phyloP scores from a whole-genome alignment of 2,329 filamentous ascomycete genomes.

The Ophiosphaerella herpotricha region DNA sequence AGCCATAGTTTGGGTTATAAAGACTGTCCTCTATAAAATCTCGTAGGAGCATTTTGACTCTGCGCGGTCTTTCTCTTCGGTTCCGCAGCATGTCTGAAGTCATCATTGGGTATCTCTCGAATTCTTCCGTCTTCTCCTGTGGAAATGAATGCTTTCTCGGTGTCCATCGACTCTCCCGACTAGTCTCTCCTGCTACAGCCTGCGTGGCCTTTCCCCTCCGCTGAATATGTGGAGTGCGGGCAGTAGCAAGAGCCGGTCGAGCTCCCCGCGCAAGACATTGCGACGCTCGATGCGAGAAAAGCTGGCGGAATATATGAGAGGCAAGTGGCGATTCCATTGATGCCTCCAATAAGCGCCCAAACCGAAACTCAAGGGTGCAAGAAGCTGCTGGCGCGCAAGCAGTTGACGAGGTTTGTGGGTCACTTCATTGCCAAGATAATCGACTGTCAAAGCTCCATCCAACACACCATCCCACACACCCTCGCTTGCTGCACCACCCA shows the following conservation, averaged over 20 bases:
- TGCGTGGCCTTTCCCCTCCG: constrained; percentile 39
- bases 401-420: constrained; percentile 32
- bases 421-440: constrained; percentile 31
- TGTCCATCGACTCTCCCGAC: constrained; percentile 78
- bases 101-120: constrained; percentile 79
- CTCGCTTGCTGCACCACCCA: neutral
- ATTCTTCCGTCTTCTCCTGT: constrained; percentile 78
- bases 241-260: constrained; percentile 45
- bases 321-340: constrained; percentile 82
- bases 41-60: constrained; percentile 94
- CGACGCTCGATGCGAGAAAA: constrained; percentile 75
- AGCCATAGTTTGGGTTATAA: constrained; percentile 93
- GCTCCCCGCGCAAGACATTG: constrained; percentile 55
- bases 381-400: constrained; percentile 22
- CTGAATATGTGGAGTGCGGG: constrained; percentile 33
- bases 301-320: constrained; percentile 78
- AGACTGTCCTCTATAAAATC: constrained; percentile 98
- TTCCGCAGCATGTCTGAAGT: constrained; percentile 77
- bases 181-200: constrained; percentile 41
- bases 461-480: constrained; percentile 9
- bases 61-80: constrained; percentile 74
- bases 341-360: constrained; percentile 16
- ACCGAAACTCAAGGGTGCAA: constrained; percentile 15
- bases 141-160: constrained; percentile 78
- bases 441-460: constrained; percentile 24